These are phyloP conservation scores for Fusarium penzigii DNA, from an alignment of 2,329 filamentous ascomycete genomes.

Conservation along the genomic window DNA sequence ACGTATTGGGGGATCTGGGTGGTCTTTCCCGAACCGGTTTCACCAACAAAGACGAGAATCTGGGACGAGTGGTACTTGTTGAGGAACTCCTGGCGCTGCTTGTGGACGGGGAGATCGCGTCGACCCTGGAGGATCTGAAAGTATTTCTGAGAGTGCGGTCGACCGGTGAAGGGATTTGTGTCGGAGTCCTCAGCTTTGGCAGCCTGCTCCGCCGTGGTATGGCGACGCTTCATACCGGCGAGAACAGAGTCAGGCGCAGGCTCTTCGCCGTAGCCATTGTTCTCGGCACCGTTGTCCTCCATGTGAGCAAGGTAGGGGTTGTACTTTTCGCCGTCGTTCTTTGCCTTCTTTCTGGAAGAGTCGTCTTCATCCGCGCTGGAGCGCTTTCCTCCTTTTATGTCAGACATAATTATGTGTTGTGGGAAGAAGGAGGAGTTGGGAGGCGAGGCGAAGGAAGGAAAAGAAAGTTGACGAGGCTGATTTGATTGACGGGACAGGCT, in stretches of 20 bases:
- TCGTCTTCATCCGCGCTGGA: conserved; percentile 46
- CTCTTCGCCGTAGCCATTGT: conserved; percentile 41
- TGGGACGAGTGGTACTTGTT: conserved; percentile 90
- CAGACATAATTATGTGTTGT: conserved; percentile 38
- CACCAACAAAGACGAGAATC: conserved; percentile 97
- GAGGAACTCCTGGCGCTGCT: conserved; percentile 92
- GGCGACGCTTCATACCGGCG: conserved; percentile 70
- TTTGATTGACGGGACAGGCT: conserved; percentile 16
- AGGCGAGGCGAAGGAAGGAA: conserved; percentile 4
- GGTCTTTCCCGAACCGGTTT: conserved; percentile 98
- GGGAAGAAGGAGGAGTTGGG: background rate
- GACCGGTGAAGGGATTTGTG: conserved; percentile 81
- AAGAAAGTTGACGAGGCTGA: conserved; percentile 27
- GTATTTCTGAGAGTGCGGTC: conserved; percentile 78
- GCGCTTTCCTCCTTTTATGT: conserved; percentile 44
- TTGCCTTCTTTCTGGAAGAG: conserved; percentile 45
- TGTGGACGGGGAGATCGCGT: conserved; percentile 85
- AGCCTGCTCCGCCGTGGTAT: conserved; percentile 77
- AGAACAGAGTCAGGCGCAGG: conserved; percentile 51
- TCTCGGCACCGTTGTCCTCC: conserved; percentile 57
- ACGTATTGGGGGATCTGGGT: conserved; percentile 99
- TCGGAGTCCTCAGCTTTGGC: conserved; percentile 75
- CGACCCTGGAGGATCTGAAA: conserved; percentile 84
- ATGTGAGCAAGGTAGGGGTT: conserved; percentile 95
- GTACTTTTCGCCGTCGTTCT: conserved; percentile 40